Evolutionary conservation across 1,284 basidiomycete genomes (phyloP).

Genomic region (Paramarasmius palmivorus): DNA sequence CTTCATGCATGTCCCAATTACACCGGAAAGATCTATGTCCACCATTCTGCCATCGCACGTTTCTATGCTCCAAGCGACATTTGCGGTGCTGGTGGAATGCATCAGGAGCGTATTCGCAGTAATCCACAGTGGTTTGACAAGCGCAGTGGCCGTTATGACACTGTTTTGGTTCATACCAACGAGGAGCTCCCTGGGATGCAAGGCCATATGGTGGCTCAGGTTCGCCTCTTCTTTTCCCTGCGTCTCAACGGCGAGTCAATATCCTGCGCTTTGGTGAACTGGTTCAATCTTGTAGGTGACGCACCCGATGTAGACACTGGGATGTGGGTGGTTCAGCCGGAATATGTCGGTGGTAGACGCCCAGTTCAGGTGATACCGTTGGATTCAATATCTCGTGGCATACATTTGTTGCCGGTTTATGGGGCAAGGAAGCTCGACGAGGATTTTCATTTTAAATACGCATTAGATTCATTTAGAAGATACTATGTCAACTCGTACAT

Average conservation of each 20-base stretch:
- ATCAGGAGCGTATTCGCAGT: slow-evolving; percentile 17
- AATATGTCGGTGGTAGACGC: slow-evolving; percentile 15
- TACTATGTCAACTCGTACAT: slow-evolving; percentile 27
- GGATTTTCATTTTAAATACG: slow-evolving; percentile 21
- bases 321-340: slow-evolving; percentile 32
- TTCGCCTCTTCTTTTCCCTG: slow-evolving; percentile 23
- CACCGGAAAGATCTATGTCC: slow-evolving; percentile 17
- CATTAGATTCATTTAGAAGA: slow-evolving; percentile 29
- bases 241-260: slow-evolving; percentile 12
- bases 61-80: slow-evolving; percentile 27
- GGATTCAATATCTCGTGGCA: slow-evolving; percentile 24
- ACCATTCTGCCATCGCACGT: slow-evolving; percentile 22
- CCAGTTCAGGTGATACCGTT: slow-evolving; percentile 20
- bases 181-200: slow-evolving; percentile 15
- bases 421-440: slow-evolving; percentile 23
- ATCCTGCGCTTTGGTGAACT: slow-evolving; percentile 27
- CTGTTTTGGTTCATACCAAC: slow-evolving; percentile 13
- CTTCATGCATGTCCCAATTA: slow-evolving; percentile 9
- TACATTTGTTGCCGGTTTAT: slow-evolving; percentile 31
- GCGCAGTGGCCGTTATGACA: slow-evolving; percentile 12
- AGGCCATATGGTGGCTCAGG: slow-evolving; percentile 19
- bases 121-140: slow-evolving; percentile 13
- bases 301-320: slow-evolving; percentile 25
- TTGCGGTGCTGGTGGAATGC: slow-evolving; percentile 23
- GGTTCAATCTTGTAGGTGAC: slow-evolving; percentile 23